These are phyloP conservation scores for Mycena belliarum DNA, from an alignment of 768 basidiomycete species.

Conservation along the genomic window DNA sequence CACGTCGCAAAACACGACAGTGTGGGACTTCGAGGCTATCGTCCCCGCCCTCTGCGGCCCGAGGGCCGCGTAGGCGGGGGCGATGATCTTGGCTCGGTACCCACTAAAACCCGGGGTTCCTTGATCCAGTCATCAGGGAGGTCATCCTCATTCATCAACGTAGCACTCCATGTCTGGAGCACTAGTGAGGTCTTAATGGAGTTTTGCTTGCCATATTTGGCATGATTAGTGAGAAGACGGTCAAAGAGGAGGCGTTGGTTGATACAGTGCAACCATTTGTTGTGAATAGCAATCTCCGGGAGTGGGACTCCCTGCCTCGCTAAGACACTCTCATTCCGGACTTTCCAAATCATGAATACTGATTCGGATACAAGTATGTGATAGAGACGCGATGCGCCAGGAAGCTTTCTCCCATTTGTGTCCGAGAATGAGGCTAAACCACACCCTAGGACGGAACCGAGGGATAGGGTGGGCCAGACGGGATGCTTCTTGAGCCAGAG, in stretches of 20 bases:
- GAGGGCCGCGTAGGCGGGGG: not conserved
- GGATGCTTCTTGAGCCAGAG: slow-evolving; percentile 1
- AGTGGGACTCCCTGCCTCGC: not conserved
- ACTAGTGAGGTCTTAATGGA: not conserved
- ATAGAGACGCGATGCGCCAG: slow-evolving; percentile 18
- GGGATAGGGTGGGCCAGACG: not conserved
- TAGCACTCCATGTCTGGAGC: not conserved
- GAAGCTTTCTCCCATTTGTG: not conserved
- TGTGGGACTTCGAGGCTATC: not conserved
- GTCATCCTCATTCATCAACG: not conserved
- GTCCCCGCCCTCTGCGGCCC: not conserved
- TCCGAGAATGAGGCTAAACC: not conserved
- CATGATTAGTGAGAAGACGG: not conserved
- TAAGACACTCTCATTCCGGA: slow-evolving; percentile 27
- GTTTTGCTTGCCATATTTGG: not conserved
- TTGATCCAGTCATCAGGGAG: not conserved
- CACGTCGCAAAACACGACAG: not conserved
- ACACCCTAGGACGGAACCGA: slow-evolving; percentile 21
- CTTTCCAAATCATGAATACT: slow-evolving; percentile 30
- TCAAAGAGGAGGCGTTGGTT: not conserved
- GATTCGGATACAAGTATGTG: slow-evolving; percentile 29
- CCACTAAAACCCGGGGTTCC: too few species aligned
- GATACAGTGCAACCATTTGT: not conserved
- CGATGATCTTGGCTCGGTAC: not conserved
- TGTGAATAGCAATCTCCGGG: slow-evolving; percentile 2